Percentiles rank a stretch among this genome's conserved stretches.
These are phyloP conservation scores for Wickerhamiella nectarea DNA, from an alignment of 805 yeast genomes.

Conservation along the genomic window DNA sequence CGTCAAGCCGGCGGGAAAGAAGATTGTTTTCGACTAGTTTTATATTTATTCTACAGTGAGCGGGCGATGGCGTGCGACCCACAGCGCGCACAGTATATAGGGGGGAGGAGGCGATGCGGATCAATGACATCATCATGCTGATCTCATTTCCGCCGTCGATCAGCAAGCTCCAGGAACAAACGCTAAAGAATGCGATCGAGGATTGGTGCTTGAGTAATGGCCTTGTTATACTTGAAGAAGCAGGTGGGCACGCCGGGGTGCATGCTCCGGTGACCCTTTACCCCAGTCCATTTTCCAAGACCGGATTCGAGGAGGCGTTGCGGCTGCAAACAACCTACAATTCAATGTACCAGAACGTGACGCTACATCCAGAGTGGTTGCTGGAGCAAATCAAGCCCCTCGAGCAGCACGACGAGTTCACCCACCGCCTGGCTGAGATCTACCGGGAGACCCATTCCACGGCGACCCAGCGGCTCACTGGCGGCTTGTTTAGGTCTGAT, in stretches of 20 bases:
- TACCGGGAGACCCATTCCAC: conserved; percentile 33
- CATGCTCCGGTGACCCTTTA: conserved; percentile 80
- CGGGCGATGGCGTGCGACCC: no score
- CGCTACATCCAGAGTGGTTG: conserved; percentile 52
- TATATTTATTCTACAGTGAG: not conserved
- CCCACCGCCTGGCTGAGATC: conserved; percentile 59
- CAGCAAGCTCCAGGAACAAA: conserved; percentile 17
- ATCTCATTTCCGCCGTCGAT: conserved; percentile 21
- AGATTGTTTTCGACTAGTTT: conserved; percentile 53
- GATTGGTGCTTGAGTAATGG: conserved; percentile 79
- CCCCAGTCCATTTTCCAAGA: conserved; percentile 77
- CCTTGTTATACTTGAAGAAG: conserved; percentile 61
- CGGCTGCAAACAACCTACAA: conserved; percentile 57
- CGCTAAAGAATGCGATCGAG: conserved; percentile 25
- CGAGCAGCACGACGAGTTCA: conserved; percentile 54
- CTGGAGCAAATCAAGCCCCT: conserved; percentile 36
- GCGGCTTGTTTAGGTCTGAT: conserved; percentile 84
- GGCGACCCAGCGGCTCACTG: conserved; percentile 38
- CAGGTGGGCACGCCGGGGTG: conserved; percentile 27
- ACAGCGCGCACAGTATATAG: no score
- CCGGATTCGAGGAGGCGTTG: conserved; percentile 52
- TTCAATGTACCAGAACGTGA: conserved; percentile 54
- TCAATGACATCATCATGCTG: conserved; percentile 14
- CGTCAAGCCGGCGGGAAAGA: conserved; percentile 70
- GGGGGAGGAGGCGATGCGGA: conserved; percentile 47